Evolutionary conservation across 2,329 filamentous ascomycete genomes (phyloP).

Genomic region (Colletotrichum destructivum): DNA sequence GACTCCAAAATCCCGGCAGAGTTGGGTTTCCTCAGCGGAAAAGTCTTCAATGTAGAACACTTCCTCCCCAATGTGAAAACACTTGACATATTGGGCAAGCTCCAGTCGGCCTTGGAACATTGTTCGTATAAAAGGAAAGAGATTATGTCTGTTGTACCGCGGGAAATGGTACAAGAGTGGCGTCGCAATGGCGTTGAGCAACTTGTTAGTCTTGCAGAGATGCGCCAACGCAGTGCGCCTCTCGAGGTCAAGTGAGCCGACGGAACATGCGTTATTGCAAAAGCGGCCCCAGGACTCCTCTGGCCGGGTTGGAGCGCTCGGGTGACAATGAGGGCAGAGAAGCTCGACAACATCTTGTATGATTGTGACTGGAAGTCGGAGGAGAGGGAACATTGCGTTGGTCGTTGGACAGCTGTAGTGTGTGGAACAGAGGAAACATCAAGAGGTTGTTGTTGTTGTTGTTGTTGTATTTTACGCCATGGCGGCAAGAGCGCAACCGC

Average conservation of each 20-base stretch:
- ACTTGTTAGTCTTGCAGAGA: not conserved
- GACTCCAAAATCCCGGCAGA: no score
- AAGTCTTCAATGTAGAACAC: not conserved
- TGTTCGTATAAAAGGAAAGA: not conserved
- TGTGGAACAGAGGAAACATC: no score
- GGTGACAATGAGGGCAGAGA: not conserved
- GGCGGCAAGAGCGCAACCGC: no score
- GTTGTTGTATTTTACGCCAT: no score
- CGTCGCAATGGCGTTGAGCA: conserved; percentile 8
- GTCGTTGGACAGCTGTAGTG: no score
- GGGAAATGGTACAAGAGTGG: not conserved
- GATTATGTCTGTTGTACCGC: no score
- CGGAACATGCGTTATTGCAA: not conserved
- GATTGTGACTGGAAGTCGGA: not conserved
- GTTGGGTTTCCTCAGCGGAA: no score
- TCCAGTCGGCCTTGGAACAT: not conserved
- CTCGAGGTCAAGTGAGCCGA: not conserved
- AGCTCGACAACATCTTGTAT: not conserved
- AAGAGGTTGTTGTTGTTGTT: no score
- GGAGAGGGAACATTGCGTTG: not conserved
- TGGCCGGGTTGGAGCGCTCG: no score
- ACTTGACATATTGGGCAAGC: conserved; percentile 5
- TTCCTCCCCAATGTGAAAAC: not conserved
- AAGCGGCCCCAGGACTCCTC: no score
- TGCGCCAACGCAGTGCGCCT: not conserved